Percentiles rank a stretch among this genome's conserved stretches.
These are phyloP conservation scores for Pluteus cervinus DNA, from an alignment of 768 basidiomycete genomes.

Conservation along the genomic window DNA sequence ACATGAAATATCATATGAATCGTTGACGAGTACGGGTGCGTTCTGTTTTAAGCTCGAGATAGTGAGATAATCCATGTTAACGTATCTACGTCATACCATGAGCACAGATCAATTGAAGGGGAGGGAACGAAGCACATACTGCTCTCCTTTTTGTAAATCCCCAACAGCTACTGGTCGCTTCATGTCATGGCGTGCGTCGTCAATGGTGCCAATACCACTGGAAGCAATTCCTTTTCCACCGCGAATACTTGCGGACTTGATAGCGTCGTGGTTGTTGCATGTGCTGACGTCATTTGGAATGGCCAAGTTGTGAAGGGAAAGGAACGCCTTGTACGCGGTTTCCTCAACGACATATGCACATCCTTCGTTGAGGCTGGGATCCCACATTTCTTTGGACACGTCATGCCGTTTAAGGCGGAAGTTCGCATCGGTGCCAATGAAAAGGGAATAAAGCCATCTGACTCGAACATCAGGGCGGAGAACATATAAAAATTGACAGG, in stretches of 20 bases:
- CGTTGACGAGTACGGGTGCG: slow-evolving; percentile 4
- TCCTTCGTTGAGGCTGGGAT: slow-evolving; percentile 5
- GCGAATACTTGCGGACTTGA: slow-evolving; percentile 5
- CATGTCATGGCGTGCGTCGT: slow-evolving; percentile 15
- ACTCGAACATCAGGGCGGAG: neutral
- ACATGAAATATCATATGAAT: slow-evolving; percentile 23
- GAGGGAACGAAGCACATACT: slow-evolving; percentile 1
- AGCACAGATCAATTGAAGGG: neutral
- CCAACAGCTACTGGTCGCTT: slow-evolving; percentile 10
- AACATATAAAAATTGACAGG: neutral
- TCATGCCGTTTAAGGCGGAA: slow-evolving; percentile 2
- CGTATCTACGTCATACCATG: slow-evolving; percentile 7
- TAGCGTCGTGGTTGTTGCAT: slow-evolving; percentile 11
- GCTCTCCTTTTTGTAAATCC: slow-evolving; percentile 11
- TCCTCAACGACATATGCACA: slow-evolving; percentile 6
- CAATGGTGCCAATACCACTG: slow-evolving; percentile 14
- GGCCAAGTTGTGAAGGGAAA: neutral
- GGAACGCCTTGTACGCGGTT: neutral
- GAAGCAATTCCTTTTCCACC: slow-evolving; percentile 11
- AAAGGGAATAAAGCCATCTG: slow-evolving; percentile 4
- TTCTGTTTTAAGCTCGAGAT: slow-evolving; percentile 12
- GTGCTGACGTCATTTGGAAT: neutral
- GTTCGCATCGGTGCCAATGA: slow-evolving; percentile 6
- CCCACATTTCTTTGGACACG: slow-evolving; percentile 2
- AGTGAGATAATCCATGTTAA: slow-evolving; percentile 20